Evolutionary conservation across 371 early-diverging fungal genomes (phyloP).

Genomic region (Coemansia sp.): DNA sequence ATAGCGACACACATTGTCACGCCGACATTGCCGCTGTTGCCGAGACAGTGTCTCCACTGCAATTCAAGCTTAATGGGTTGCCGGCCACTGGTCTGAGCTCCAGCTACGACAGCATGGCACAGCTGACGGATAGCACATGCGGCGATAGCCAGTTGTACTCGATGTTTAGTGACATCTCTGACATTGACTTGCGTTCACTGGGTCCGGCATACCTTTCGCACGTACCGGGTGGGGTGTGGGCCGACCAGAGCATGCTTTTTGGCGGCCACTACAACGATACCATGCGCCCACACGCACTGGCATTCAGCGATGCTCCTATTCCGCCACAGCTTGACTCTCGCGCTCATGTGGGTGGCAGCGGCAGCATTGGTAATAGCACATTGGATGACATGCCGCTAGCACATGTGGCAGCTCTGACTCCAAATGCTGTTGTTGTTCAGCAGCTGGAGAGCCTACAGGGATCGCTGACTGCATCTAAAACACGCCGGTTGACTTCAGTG

Average conservation of each 20-base stretch:
- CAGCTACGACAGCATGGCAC: conserved; percentile 6
- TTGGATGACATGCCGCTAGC: conserved; percentile 24
- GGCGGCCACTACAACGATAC: conserved; percentile 13
- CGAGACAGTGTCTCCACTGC: not conserved
- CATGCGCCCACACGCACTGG: not conserved
- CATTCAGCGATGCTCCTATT: not conserved
- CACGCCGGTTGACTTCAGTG: conserved; percentile 30
- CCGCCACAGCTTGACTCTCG: not conserved
- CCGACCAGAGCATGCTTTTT: conserved; percentile 22
- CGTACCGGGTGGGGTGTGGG: not conserved
- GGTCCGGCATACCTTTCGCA: not conserved
- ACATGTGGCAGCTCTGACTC: conserved; percentile 7
- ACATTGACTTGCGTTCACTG: conserved; percentile 17
- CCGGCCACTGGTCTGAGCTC: not conserved
- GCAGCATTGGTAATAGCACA: not conserved
- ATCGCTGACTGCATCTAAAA: not conserved
- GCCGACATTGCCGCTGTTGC: not conserved
- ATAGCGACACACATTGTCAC: not conserved
- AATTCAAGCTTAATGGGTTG: not conserved
- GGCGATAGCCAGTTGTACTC: conserved; percentile 15
- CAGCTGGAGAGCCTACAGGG: not conserved
- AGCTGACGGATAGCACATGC: conserved; percentile 13
- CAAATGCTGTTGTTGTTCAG: not conserved
- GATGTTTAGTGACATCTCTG: conserved; percentile 26
- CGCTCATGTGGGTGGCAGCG: not conserved